Conservation (phyloP, 495 filamentous ascomycete species). For the Xylaria scruposa region DNA sequence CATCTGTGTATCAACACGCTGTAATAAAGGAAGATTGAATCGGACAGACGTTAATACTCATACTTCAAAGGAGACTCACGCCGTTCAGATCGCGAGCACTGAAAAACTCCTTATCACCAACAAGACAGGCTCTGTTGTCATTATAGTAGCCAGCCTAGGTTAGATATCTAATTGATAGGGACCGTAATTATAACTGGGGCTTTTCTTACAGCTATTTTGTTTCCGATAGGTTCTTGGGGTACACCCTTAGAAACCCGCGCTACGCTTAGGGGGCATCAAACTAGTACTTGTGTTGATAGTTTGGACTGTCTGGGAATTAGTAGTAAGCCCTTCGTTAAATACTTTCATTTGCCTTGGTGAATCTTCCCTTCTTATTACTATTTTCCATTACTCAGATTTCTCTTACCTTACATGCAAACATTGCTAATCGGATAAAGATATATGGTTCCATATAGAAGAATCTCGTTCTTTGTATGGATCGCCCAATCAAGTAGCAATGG, state of each 20-base stretch:
- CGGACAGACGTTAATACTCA: neutral
- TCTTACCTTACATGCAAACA: slow-evolving; percentile 39
- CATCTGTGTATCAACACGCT: neutral
- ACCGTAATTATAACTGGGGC: neutral
- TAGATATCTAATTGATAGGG: neutral
- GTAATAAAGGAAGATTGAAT: neutral
- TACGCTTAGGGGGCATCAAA: too few species aligned
- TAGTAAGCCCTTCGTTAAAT: too few species aligned
- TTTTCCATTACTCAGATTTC: too few species aligned
- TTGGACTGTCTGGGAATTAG: too few species aligned
- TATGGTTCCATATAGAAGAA: slow-evolving; percentile 39
- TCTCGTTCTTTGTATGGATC: neutral
- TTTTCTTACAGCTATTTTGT: neutral
- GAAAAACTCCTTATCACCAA: too few species aligned
- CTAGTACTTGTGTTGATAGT: neutral
- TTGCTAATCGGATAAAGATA: slow-evolving; percentile 57
- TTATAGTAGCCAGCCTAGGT: too few species aligned
- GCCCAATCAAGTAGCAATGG: slow-evolving; percentile 42
- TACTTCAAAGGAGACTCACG: neutral
- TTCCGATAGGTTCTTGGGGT: too few species aligned
- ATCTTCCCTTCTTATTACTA: too few species aligned
- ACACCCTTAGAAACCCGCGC: too few species aligned
- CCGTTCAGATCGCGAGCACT: neutral
- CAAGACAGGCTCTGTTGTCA: too few species aligned
- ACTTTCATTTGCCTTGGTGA: too few species aligned